phyloP scores from a whole-genome alignment of 1,139 yeast species.

The Pichia sp. region DNA sequence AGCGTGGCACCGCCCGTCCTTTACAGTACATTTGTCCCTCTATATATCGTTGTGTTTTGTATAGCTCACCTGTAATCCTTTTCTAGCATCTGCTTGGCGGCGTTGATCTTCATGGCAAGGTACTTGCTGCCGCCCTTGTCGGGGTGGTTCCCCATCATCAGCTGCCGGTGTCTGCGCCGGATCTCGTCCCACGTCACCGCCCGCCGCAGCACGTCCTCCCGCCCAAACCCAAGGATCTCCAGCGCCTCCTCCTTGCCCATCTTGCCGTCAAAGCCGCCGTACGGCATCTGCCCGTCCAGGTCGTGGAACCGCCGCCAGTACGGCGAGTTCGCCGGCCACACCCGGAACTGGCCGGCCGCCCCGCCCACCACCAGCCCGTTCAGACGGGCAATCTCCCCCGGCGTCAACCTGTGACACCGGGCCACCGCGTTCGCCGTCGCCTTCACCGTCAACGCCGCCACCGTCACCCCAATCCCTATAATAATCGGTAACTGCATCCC shows the following conservation, averaged over 20 bases:
- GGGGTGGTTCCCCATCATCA: conserved; percentile 72
- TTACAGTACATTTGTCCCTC: not conserved
- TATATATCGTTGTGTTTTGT: not conserved
- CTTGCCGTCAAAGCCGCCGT: conserved; percentile 45
- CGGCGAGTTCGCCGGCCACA: conserved; percentile 22
- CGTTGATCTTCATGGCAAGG: conserved; percentile 68
- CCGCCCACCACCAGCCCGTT: conserved; percentile 33
- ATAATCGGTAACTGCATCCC: conserved; percentile 42
- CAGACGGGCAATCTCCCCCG: conserved; percentile 52
- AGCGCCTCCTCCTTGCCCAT: conserved; percentile 65
- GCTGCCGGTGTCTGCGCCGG: conserved; percentile 52
- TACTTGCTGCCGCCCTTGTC: conserved; percentile 73
- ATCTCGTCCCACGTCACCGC: conserved; percentile 46
- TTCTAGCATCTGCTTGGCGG: conserved; percentile 65
- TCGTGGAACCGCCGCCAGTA: conserved; percentile 34
- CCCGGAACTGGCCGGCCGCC: not conserved
- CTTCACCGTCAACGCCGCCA: conserved; percentile 49
- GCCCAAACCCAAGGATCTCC: conserved; percentile 49
- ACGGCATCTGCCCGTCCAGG: conserved; percentile 27
- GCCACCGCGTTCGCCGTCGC: conserved; percentile 45
- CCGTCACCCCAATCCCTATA: conserved; percentile 54
- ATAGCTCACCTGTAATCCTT: conserved; percentile 21
- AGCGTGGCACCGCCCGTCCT: not conserved
- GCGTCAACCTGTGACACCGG: conserved; percentile 43
- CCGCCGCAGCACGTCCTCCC: conserved; percentile 35